Evolutionary conservation across 495 filamentous ascomycete species (phyloP), one percentile per base, ranked within the genome.

Genomic region (Saxispiralis lemnorum): DNA sequence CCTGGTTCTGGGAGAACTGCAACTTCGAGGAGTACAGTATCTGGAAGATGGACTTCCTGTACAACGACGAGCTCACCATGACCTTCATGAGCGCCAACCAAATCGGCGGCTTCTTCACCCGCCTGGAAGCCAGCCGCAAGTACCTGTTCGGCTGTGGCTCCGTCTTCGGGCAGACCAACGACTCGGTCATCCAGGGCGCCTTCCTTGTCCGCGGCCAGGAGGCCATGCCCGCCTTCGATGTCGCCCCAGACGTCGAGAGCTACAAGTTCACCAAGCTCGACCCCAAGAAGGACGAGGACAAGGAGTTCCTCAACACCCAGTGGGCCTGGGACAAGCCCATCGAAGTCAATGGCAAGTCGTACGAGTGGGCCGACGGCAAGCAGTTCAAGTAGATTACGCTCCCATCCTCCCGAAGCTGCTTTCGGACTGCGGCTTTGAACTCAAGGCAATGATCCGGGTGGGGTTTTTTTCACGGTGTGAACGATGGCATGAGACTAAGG

Each of bases 11-110:
- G 87, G 75, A 94, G 69, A 79, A 93, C 59, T 75, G 73, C 65
- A 87, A 86, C 47, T 72, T 87, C 57, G 79, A 83, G 43, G 92
- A 96, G 66, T 96, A 89, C 73, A 92, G 85, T 31, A 64, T 99
- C 55, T 99, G 84, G 84, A 74, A 69, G 58, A 69, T 81, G 47
- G 76, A 81, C 63, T 99, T 94, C 76, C 94, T 93, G 72, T 96
- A 96, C 73, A 88, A 94, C 66, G 76, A 93, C 41, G 89, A 97
- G 75, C 76, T 97, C 54, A 94, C 85, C 56, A 68, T 85, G 59
- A 81, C 81, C 59, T 97, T 97, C 79, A 97, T 97, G 89, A 80
- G 83, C 48, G 82, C 77, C 69, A 97, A 97, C 73, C 68, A 95
- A 60, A 88, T 97, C 59, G 75, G 75, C 71, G 92, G 89, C 59